Evolutionary conservation across 106 monocot species (phyloP).

Genomic region (Dioscorea dumetorum): DNA sequence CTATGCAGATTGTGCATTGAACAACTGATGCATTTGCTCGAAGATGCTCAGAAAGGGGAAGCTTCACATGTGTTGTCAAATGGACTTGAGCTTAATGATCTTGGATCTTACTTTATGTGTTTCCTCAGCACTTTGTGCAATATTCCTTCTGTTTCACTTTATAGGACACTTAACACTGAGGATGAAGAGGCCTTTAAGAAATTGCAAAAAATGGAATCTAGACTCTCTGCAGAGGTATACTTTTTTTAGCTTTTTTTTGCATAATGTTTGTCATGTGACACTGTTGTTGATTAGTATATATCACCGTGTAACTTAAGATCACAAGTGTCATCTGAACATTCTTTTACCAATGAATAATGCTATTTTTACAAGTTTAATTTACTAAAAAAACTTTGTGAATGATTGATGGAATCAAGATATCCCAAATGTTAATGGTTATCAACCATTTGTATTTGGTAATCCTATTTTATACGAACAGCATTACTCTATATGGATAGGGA

Average conservation of each 20-base stretch:
- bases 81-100: constrained; percentile 49
- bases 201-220: constrained; percentile 49
- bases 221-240: constrained; percentile 68
- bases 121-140: constrained; percentile 65
- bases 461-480: too few species aligned
- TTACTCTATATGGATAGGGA: too few species aligned
- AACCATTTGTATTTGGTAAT: too few species aligned
- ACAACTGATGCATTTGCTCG: constrained; percentile 73
- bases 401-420: too few species aligned
- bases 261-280: too few species aligned
- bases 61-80: constrained; percentile 12
- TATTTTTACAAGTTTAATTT: too few species aligned
- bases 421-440: too few species aligned
- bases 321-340: too few species aligned
- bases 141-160: constrained; percentile 93
- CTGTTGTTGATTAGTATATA: too few species aligned
- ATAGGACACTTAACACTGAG: constrained; percentile 51
- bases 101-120: constrained; percentile 76
- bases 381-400: too few species aligned
- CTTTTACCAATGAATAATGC: too few species aligned
- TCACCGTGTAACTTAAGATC: too few species aligned
- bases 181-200: constrained; percentile 82
- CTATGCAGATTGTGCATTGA: constrained; percentile 72
- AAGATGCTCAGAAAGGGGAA: constrained; percentile 86
- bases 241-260: background rate